Evolutionary conservation across 805 yeast genomes (phyloP).

Genomic region (Zygotorulaspora florentina): DNA sequence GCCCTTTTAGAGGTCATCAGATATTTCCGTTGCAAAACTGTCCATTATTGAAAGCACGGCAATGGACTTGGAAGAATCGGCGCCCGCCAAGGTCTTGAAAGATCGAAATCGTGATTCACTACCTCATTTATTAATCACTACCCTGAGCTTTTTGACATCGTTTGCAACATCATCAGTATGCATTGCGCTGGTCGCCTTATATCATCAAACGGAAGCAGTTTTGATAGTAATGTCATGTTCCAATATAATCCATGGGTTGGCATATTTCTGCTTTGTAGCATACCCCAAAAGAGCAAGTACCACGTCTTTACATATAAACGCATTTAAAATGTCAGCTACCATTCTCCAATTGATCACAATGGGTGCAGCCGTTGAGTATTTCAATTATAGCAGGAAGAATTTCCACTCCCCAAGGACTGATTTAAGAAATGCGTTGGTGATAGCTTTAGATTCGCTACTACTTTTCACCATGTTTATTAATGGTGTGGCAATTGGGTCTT

Average conservation of each 20-base stretch:
- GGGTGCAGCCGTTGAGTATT: constrained; percentile 21
- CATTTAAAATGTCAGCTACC: constrained; percentile 4
- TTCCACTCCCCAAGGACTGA: constrained; percentile 1
- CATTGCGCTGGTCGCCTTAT: constrained; percentile 20
- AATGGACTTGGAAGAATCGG: background rate
- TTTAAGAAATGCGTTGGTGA: constrained; percentile 14
- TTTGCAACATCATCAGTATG: constrained; percentile 23
- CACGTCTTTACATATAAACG: background rate
- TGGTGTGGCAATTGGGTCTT: constrained; percentile 20
- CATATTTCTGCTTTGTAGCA: constrained; percentile 7
- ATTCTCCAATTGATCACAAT: constrained; percentile 19
- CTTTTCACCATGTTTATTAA: constrained; percentile 20
- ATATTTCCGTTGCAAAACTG: background rate
- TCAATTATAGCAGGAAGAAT: constrained; percentile 14
- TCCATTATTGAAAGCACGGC: background rate
- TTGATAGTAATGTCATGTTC: constrained; percentile 26
- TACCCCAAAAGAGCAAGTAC: constrained; percentile 1
- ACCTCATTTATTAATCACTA: background rate
- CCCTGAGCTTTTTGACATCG: constrained; percentile 16
- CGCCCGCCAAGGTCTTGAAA: background rate
- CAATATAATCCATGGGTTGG: constrained; percentile 18
- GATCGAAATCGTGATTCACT: background rate
- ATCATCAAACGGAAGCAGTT: constrained; percentile 18
- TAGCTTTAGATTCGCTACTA: constrained; percentile 20
- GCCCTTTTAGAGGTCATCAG: background rate